phyloP scores from a whole-genome alignment of 2,329 filamentous ascomycete genomes.

The Pseudocercospora musae region DNA sequence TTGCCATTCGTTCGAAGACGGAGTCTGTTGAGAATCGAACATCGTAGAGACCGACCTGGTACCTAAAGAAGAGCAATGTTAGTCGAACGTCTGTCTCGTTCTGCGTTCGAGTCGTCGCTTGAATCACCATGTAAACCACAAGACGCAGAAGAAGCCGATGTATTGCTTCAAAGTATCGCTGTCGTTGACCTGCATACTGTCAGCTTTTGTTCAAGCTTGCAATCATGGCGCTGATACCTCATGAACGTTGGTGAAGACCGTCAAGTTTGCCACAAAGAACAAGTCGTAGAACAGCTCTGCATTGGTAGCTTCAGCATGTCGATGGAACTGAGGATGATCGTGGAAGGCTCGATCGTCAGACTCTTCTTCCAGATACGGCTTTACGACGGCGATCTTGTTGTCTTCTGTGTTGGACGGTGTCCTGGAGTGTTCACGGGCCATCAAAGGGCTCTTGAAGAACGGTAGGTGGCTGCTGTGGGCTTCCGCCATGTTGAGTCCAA shows the following conservation, averaged over 20 bases:
- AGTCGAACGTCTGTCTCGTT: not conserved
- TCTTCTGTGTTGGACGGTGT: not conserved
- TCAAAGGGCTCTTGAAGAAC: not conserved
- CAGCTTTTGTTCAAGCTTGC: not conserved
- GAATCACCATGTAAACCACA: slow-evolving; percentile 61
- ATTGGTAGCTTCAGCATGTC: slow-evolving; percentile 51
- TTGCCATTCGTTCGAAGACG: slow-evolving; percentile 59
- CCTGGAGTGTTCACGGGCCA: not conserved
- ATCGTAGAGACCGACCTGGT: slow-evolving; percentile 62
- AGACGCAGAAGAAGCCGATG: slow-evolving; percentile 57
- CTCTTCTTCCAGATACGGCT: not conserved
- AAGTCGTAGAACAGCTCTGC: slow-evolving; percentile 59
- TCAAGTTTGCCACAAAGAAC: slow-evolving; percentile 63
- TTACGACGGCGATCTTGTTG: not conserved
- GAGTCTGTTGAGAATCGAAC: slow-evolving; percentile 64
- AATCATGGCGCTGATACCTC: slow-evolving; percentile 29
- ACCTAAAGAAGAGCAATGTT: slow-evolving; percentile 58
- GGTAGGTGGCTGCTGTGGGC: not conserved
- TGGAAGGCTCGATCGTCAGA: not conserved
- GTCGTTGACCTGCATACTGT: slow-evolving; percentile 45
- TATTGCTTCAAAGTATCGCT: slow-evolving; percentile 42
- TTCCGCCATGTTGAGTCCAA: not conserved
- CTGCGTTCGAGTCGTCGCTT: not conserved
- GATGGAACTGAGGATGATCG: not conserved
- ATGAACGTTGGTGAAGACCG: slow-evolving; percentile 57